These are phyloP conservation scores for Platanthera guangdongensis DNA, from an alignment of 106 monocot genomes.

Conservation along the genomic window DNA sequence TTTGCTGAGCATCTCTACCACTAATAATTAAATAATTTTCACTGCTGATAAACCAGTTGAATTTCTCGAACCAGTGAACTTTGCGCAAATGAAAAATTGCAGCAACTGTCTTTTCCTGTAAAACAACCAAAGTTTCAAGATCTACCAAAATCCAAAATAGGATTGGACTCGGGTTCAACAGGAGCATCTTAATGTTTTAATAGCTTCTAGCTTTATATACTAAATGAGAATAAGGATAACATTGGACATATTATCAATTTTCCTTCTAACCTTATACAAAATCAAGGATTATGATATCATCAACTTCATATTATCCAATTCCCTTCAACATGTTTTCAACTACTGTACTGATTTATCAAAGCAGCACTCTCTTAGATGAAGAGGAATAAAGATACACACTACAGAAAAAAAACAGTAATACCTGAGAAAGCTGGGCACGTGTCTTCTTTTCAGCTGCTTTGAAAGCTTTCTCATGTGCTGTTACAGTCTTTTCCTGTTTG, in stretches of 20 bases:
- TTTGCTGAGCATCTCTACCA: conserved; percentile 99
- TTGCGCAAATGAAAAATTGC: conserved; percentile 93
- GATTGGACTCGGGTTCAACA: not conserved
- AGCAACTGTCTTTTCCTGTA: conserved; percentile 97
- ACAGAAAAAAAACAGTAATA: conserved; percentile 10
- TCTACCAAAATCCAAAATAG: not conserved
- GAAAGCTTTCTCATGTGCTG: conserved; percentile 96
- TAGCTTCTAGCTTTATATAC: not conserved
- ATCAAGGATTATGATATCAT: not conserved
- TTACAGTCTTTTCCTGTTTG: conserved; percentile 92
- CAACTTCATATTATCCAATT: not conserved
- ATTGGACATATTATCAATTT: too few species aligned
- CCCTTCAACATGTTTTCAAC: not conserved
- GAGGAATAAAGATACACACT: not conserved
- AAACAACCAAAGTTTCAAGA: conserved; percentile 3
- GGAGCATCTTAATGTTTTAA: not conserved
- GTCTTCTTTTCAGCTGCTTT: conserved; percentile 99
- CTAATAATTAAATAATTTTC: conserved; percentile 97
- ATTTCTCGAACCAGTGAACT: conserved; percentile 99
- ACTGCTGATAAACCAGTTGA: conserved; percentile 99
- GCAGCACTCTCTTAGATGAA: not conserved
- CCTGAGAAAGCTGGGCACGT: conserved; percentile 87
- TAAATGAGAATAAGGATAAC: too few species aligned
- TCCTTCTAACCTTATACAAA: not conserved
- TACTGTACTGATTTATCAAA: not conserved